Evolutionary conservation across 75 land plant species (phyloP).

Genomic region (Pinus albicaulis): DNA sequence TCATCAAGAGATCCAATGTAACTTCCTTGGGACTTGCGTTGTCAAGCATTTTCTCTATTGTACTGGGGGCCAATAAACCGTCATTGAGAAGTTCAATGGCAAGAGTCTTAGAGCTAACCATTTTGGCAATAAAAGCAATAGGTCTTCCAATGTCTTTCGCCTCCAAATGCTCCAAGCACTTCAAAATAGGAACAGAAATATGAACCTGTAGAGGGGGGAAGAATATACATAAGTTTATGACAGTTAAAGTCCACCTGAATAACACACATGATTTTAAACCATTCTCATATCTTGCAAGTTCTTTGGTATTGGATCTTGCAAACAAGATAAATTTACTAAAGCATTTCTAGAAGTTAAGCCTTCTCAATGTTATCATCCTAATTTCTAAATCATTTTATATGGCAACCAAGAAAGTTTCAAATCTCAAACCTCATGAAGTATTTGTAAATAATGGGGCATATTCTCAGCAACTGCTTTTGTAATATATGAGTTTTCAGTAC

Average conservation of each 20-base stretch:
- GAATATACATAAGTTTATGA: slow-evolving; percentile 6
- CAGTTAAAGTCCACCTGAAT: not conserved
- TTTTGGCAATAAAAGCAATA: slow-evolving; percentile 80
- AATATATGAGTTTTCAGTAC: slow-evolving; percentile 54
- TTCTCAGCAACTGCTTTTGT: slow-evolving; percentile 62
- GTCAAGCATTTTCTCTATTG: slow-evolving; percentile 60
- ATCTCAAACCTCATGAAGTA: slow-evolving; percentile 75
- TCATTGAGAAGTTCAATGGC: slow-evolving; percentile 69
- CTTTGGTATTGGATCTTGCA: not conserved
- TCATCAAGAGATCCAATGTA: slow-evolving; percentile 70
- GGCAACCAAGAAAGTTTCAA: not conserved
- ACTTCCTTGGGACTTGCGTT: slow-evolving; percentile 66
- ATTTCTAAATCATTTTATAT: not conserved
- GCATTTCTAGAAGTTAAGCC: not conserved
- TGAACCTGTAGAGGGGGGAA: slow-evolving; percentile 42
- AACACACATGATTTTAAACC: not conserved
- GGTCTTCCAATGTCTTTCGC: slow-evolving; percentile 65
- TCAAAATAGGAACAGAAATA: slow-evolving; percentile 53
- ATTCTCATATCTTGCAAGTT: not conserved
- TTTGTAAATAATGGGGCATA: slow-evolving; percentile 71
- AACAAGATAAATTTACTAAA: not conserved
- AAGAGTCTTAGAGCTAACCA: slow-evolving; percentile 63
- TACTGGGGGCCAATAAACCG: slow-evolving; percentile 57
- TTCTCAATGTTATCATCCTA: too few species aligned
- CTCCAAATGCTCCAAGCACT: slow-evolving; percentile 70